Conservation (phyloP, 2,329 filamentous ascomycete species). For the Blastomyces percursus region DNA sequence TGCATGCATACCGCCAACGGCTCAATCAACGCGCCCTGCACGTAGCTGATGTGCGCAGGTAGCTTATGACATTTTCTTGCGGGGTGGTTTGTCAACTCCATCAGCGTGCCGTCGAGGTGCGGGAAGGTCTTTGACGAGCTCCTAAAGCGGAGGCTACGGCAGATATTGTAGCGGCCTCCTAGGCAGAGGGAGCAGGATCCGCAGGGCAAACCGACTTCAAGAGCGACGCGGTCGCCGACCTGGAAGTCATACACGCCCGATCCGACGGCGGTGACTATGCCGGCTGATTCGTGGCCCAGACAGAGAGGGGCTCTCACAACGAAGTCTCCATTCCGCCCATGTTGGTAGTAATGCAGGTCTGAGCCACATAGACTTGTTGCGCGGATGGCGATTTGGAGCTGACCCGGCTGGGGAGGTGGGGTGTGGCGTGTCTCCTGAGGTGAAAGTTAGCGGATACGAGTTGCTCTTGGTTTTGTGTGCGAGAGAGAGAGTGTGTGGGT, state of each 20-base stretch:
- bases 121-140: constrained; percentile 51
- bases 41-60: constrained; percentile 42
- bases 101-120: constrained; percentile 54
- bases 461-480: neutral
- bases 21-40: constrained; percentile 49
- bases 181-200: constrained; percentile 48
- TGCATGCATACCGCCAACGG: constrained; percentile 52
- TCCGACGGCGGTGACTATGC: constrained; percentile 63
- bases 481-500: neutral
- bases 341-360: constrained; percentile 73
- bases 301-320: constrained; percentile 72
- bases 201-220: constrained; percentile 86
- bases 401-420: constrained; percentile 37
- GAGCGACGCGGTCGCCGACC: constrained; percentile 72
- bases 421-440: constrained; percentile 44
- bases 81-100: constrained; percentile 52
- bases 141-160: constrained; percentile 47
- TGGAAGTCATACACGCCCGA: constrained; percentile 37
- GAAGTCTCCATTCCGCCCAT: constrained; percentile 80
- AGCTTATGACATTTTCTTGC: constrained; percentile 50
- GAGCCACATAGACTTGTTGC: constrained; percentile 61
- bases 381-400: constrained; percentile 54
- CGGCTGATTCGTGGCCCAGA: constrained; percentile 66
- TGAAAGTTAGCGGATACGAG: neutral
- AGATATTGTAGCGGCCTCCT: constrained; percentile 52